Base-by-base conservation (phyloP, 2,329 filamentous ascomycete genomes). In the Colletotrichum spaethianum region DNA sequence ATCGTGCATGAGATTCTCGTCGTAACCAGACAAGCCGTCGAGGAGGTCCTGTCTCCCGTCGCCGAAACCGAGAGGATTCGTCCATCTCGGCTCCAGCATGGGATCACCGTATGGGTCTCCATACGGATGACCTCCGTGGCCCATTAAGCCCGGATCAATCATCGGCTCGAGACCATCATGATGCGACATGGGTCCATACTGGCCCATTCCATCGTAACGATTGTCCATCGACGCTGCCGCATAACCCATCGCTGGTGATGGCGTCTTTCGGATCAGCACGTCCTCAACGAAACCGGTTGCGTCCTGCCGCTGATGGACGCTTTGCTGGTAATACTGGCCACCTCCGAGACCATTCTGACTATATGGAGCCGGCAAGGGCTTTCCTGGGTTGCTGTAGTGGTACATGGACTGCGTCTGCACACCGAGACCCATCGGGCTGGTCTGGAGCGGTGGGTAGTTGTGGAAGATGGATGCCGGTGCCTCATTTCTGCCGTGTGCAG, bases 321-420 rank as follows among this genome's bases (percentile, higher is more conserved):
- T 76, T 55, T 83, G 82, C 63, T 83, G 82, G 74, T 84, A 83
- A 74, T 83, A 82, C 38, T 81, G 80, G 44, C 76, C 76, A 12
- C 76, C 75, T 1, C 74, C 72, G 18, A 82, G 69, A 23, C 76
- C 74, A 2, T 77, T 74, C 20, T 79, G 72, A 63, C 78, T 81
- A 75, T 86, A 86, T 23, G 79, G 79, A 31, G 77, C 75, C n/a
- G 82, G 78, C 66, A 81, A 73, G n/a, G 80, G 80, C 75, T 83
- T 83, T 53, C 63, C 60, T 38, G 73, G 59, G 52, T 63, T 71
- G 56, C 56, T 64, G 63, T 72, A 72, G 26, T 74, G 73, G 44
- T 74, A 74, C 67, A 72, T 72, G 26, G 73, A 67, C 31, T 70
- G 73, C 31, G 62, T 63, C 33, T 74, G 73, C 23, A 74, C 60